Percentiles rank a stretch among this genome's conserved stretches.
Evolutionary conservation across 148 eudicot genomes (phyloP).

Genomic region (Camellia sinensis): DNA sequence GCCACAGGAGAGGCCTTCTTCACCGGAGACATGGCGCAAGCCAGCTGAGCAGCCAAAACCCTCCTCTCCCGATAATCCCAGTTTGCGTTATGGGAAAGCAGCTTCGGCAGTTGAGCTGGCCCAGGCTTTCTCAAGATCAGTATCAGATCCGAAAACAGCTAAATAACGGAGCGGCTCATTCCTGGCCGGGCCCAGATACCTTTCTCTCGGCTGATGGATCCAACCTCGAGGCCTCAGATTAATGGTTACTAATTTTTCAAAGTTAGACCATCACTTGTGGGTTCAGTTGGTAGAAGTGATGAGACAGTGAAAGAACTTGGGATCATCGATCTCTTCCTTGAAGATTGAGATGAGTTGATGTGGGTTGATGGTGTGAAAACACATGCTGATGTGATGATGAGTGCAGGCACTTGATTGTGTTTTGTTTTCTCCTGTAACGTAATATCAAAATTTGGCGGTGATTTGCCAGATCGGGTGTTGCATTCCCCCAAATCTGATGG

Average conservation of each 20-base stretch:
- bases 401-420: not conserved
- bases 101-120: slow-evolving; percentile 94
- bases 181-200: slow-evolving; percentile 56
- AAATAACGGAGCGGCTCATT: no score
- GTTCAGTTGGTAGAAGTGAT: no score
- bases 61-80: slow-evolving; percentile 34
- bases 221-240: slow-evolving; percentile 65
- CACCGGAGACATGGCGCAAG: slow-evolving; percentile 98
- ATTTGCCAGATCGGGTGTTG: not conserved
- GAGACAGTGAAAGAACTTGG: no score
- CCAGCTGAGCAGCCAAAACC: slow-evolving; percentile 56
- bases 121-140: slow-evolving; percentile 78
- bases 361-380: not conserved
- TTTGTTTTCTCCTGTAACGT: not conserved
- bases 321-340: no score
- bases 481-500: not conserved
- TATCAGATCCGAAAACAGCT: slow-evolving; percentile 51
- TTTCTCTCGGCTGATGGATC: slow-evolving; percentile 66
- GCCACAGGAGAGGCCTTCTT: slow-evolving; percentile 60
- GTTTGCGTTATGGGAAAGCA: slow-evolving; percentile 67
- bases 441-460: not conserved
- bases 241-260: slow-evolving; percentile 59
- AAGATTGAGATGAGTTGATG: not conserved
- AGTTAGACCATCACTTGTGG: not conserved
- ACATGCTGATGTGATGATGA: no score